Evolutionary conservation across 768 basidiomycete species (phyloP).

Genomic region (Cytidiella melzeri): DNA sequence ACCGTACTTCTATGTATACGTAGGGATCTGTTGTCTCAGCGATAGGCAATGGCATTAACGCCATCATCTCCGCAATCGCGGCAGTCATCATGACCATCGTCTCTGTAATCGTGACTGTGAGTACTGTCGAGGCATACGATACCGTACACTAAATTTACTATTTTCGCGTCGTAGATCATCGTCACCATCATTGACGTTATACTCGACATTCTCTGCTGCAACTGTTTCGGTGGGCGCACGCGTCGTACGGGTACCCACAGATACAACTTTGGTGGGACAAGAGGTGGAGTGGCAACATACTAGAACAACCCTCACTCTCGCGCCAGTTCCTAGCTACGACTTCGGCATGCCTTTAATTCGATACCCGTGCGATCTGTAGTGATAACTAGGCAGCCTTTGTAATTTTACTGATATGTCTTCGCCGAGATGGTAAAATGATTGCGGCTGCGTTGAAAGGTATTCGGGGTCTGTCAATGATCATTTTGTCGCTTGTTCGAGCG

Average conservation of each 20-base stretch:
- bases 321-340: too few relatives aligned
- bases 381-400: too few relatives aligned
- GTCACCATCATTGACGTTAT: slow-evolving; percentile 56
- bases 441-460: too few relatives aligned
- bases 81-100: slow-evolving; percentile 9
- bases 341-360: too few relatives aligned
- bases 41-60: slow-evolving; percentile 9
- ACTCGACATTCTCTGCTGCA: slow-evolving; percentile 32
- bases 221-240: slow-evolving; percentile 22
- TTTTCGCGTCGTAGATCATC: slow-evolving; percentile 37
- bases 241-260: slow-evolving; percentile 4
- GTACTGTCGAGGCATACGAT: not conserved
- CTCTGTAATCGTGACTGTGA: slow-evolving; percentile 6
- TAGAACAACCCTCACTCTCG: not conserved
- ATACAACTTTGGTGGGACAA: too few relatives aligned
- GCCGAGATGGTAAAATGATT: too few relatives aligned
- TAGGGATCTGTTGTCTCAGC: slow-evolving; percentile 10
- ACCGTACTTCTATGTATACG: not conserved
- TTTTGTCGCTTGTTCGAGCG: too few relatives aligned
- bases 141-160: not conserved
- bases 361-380: too few relatives aligned
- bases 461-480: too few relatives aligned
- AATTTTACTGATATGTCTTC: too few relatives aligned
- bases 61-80: slow-evolving; percentile 9
- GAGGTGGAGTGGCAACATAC: not conserved